phyloP scores from a whole-genome alignment of 257 asterid genomes.

The Gentiana macrophylla region DNA sequence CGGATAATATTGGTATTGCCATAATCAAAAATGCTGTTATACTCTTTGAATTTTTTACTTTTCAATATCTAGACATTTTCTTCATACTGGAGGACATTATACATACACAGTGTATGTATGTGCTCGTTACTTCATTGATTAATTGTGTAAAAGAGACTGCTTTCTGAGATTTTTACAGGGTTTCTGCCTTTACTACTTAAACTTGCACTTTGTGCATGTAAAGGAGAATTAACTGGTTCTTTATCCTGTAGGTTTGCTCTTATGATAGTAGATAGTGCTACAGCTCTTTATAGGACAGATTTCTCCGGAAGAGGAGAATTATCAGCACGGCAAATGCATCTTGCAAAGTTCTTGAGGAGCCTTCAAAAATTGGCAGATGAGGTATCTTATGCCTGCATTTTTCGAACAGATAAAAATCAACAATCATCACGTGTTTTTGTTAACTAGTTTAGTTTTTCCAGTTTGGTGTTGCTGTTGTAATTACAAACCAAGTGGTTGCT shows the following conservation, averaged over 20 bases:
- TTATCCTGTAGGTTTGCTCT: constrained; percentile 72
- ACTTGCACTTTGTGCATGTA: neutral
- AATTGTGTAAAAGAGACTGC: no score
- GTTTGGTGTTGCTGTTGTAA: constrained; percentile 93
- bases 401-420: neutral
- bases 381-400: constrained; percentile 17
- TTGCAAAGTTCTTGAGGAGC: constrained; percentile 92
- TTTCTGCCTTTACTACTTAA: no score
- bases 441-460: constrained; percentile 16
- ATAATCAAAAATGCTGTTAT: no score
- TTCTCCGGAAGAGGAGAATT: constrained; percentile 93
- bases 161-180: no score
- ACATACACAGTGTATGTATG: no score
- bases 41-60: no score
- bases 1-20: no score
- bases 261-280: constrained; percentile 92
- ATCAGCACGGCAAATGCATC: constrained; percentile 98
- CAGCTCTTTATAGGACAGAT: constrained; percentile 95
- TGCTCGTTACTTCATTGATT: no score
- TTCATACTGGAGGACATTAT: no score
- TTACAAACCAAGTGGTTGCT: constrained; percentile 96
- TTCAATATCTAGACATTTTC: no score
- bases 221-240: neutral
- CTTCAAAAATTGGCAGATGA: constrained; percentile 96
- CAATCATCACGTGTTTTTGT: neutral